phyloP scores from a whole-genome alignment of 306 rosid genomes.

The Vicia sativa region DNA sequence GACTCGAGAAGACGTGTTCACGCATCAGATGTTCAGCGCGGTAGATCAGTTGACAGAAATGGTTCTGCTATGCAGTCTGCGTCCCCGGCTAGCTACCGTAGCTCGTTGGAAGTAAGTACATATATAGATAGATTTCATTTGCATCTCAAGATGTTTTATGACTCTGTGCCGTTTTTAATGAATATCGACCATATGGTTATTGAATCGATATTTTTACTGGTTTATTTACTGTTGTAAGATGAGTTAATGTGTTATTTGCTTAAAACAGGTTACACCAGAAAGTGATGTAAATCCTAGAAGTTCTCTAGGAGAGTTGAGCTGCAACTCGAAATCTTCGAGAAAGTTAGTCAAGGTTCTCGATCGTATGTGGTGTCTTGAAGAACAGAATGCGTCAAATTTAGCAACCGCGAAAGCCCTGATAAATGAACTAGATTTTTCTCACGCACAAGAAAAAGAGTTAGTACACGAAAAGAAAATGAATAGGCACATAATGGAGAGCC shows the following conservation, averaged over 20 bases:
- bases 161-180: not conserved
- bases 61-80: slow-evolving; percentile 38
- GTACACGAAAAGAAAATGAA: slow-evolving; percentile 50
- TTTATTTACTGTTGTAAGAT: slow-evolving; percentile 23
- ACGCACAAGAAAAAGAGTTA: slow-evolving; percentile 52
- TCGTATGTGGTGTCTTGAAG: slow-evolving; percentile 62
- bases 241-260: slow-evolving; percentile 19
- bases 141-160: not conserved
- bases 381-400: slow-evolving; percentile 55
- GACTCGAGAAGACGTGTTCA: slow-evolving; percentile 39
- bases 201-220: not conserved
- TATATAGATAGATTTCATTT: not conserved
- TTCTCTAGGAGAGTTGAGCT: slow-evolving; percentile 40
- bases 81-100: slow-evolving; percentile 46
- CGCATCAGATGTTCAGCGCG: slow-evolving; percentile 34
- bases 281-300: slow-evolving; percentile 39
- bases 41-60: slow-evolving; percentile 40
- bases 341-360: slow-evolving; percentile 64
- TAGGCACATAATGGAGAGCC: slow-evolving; percentile 51
- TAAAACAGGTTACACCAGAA: slow-evolving; percentile 50
- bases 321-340: slow-evolving; percentile 45
- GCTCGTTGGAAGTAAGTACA: slow-evolving; percentile 52
- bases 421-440: slow-evolving; percentile 58
- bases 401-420: slow-evolving; percentile 53
- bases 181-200: not conserved